phyloP scores from a whole-genome alignment of 2,329 filamentous ascomycete species.

The Penicillium sp. region DNA sequence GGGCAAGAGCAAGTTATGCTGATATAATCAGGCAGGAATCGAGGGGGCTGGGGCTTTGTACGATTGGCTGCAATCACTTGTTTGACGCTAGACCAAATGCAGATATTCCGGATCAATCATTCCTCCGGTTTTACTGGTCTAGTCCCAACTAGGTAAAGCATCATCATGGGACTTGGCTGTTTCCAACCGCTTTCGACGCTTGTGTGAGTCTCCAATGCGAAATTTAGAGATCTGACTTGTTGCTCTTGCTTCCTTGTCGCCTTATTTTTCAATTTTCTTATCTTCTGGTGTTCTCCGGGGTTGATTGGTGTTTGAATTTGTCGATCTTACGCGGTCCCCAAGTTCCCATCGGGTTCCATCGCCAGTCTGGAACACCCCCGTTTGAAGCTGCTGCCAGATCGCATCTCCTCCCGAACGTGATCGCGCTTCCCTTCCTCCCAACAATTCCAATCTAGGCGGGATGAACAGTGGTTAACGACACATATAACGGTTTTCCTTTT shows the following conservation, averaged over 20 bases:
- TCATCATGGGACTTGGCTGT: conserved; percentile 27
- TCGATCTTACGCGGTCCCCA: conserved; percentile 2
- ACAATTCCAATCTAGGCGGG: conserved; percentile 22
- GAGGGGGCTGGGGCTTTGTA: conserved; percentile 27
- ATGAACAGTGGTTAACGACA: conserved; percentile 26
- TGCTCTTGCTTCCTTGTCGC: neutral
- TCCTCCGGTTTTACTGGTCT: conserved; percentile 11
- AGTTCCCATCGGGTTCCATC: conserved; percentile 3
- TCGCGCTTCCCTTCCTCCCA: conserved; percentile 14
- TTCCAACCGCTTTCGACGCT: conserved; percentile 11
- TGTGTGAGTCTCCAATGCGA: neutral
- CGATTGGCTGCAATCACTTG: neutral
- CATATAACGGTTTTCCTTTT: conserved; percentile 15
- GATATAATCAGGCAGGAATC: conserved; percentile 15
- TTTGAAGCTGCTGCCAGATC: conserved; percentile 29
- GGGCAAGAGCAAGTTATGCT: conserved; percentile 17
- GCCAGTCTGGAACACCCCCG: conserved; percentile 14
- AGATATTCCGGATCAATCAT: conserved; percentile 14
- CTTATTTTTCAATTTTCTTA: conserved; percentile 1
- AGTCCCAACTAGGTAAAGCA: conserved; percentile 26
- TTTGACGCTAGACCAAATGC: conserved; percentile 13
- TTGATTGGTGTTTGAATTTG: conserved; percentile 1
- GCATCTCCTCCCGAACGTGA: conserved; percentile 28
- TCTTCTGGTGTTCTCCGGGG: neutral
- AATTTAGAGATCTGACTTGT: conserved; percentile 2